Evolutionary conservation across 257 asterid genomes (phyloP), one percentile per base, ranked within the genome.

Genomic region (Thymus mandschuricus): DNA sequence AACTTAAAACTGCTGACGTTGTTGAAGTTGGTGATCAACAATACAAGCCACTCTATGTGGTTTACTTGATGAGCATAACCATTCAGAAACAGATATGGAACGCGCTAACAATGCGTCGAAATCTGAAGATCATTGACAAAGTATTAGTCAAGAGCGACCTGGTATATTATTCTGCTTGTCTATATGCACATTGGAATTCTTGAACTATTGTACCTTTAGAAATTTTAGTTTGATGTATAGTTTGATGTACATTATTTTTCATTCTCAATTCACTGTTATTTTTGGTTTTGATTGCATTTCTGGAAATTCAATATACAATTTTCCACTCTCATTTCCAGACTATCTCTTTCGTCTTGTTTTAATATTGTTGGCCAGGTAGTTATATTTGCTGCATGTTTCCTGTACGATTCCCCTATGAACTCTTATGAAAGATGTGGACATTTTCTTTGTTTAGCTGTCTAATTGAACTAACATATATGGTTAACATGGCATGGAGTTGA

Each of bases 71-170:
- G 5, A 87, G 87, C 60, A 28, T 80, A 4, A 69, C 82, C 1
- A 56, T 85, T 2, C 55, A 78, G 9, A 73, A 69, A 68, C 75
- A 87, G 55, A 79, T 87, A 34, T 89, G 96, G 96, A 76, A 76
- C 3, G 77, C 80, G 3, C 33, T 87, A 66, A 29, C 6, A 51
- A 79, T 72, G 87, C 69, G 65, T 2, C 68, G 7, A 33, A 86
- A 84, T 66, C 70, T 77, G 46, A 69, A 29, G 8, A 59, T 84
- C 55, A 66, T 87, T 6, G 67, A 77, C 56, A 79, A 74, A 33
- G 63, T 86, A 40, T 67, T 87, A 21, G 4, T 31, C 75, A 45
- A 57, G 51, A 56, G 60, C 51, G 69, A 50, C 3, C 12, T 51
- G 88, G 96, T 87, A 75, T 61, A 83, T 46, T 1, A 33, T 56